Base-by-base conservation (phyloP, 139 green algal genomes). In the Chlamydomonas sphaeroides region DNA sequence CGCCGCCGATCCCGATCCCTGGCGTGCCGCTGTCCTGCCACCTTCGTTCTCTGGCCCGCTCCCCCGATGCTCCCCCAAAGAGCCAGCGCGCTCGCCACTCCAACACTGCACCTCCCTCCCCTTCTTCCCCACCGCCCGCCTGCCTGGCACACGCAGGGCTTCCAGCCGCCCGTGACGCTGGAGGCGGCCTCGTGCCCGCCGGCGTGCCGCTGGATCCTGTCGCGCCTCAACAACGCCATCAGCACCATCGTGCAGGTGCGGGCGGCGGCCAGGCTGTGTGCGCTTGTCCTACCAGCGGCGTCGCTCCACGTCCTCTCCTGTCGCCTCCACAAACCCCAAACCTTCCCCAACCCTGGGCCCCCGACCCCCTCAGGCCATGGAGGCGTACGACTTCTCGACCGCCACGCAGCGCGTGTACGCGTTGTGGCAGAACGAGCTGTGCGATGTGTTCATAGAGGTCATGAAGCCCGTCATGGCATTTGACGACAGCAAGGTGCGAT, bases 371-470 rank as follows among this genome's bases (percentile, higher is more conserved):
- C 71, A 86, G 59, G 78, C 78, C 0, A 93, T 99, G 88, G 90
- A 97, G 79, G 82, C 75, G 11, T 99, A 98, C 76, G 91, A 96
- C 71, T 98, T 99, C 65, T 63, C 87, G 25, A 85, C 83, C 33
- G 92, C 95, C 45, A 98, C 94, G 10, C 90, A 91, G 75, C 86
- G 87, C 23, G 36, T 97, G 35, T 99, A 99, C 88, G 78, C 77
- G 49, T 99, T 88, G 56, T 93, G 90, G 95, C 95, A 98, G 92
- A 98, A 99, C 84, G 91, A 98, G 62, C 79, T 99, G 76, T 99
- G 97, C 88, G 97, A 99, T 84, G 96, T 99, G 56, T 99, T 98
- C 93, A 99, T 99, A 75, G 97, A 99, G 92, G 86, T 98, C 36
- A 91, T 96, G 86, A 99, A 99, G 92, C 94, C 93, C 2, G 88